These are phyloP conservation scores for Tetradesmus obliquus DNA, from an alignment of 139 green algal species.

Conservation along the genomic window DNA sequence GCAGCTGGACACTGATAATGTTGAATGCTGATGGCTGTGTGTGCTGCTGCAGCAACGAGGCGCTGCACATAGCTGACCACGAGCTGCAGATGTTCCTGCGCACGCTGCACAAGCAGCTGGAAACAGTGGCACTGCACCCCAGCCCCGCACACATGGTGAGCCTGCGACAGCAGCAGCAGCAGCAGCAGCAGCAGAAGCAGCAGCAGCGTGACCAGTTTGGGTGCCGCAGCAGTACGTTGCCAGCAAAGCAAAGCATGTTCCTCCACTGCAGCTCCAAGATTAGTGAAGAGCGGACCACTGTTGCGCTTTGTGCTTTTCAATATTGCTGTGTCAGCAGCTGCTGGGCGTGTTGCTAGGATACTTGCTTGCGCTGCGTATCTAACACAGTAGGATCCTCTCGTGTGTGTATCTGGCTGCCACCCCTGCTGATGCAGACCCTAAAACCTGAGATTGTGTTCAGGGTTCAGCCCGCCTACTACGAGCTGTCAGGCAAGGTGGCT, in stretches of 20 bases:
- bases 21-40: too few species aligned
- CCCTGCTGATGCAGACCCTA: slow-evolving; percentile 1
- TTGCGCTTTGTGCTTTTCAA: too few species aligned
- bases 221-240: too few species aligned
- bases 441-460: slow-evolving; percentile 36
- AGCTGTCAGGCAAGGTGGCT: slow-evolving; percentile 23
- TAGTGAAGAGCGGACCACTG: too few species aligned
- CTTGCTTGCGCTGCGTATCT: neutral
- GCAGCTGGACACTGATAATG: too few species aligned
- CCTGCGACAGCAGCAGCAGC: neutral
- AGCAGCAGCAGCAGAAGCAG: neutral
- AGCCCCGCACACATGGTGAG: slow-evolving; percentile 25
- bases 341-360: too few species aligned
- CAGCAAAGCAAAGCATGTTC: too few species aligned
- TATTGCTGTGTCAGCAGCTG: too few species aligned
- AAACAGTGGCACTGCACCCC: slow-evolving; percentile 37
- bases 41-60: slow-evolving; percentile 34
- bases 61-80: slow-evolving; percentile 21
- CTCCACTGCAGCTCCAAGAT: too few species aligned
- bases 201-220: neutral
- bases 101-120: slow-evolving; percentile 27
- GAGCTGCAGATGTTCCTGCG: slow-evolving; percentile 35
- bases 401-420: neutral
- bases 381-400: neutral
- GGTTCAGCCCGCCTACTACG: slow-evolving; percentile 33